Base-by-base conservation (phyloP, 2,329 filamentous ascomycete genomes). In the Botrytis paeoniae region DNA sequence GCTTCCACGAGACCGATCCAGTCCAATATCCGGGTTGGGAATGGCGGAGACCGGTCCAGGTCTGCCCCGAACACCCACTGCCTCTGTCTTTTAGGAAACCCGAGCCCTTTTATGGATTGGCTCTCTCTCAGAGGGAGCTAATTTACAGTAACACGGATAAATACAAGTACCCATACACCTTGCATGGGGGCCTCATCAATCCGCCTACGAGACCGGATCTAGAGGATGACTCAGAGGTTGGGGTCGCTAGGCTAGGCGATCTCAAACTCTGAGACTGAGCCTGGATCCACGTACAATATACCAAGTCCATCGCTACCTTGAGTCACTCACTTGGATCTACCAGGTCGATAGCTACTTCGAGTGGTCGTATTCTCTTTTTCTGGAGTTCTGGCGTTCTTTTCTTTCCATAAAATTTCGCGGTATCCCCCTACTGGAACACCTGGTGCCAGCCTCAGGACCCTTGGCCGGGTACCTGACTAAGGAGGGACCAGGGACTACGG, bases 381-480 rank as follows among this genome's bases (percentile, higher is more conserved):
- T 41, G 51, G 51, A 57, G n/a, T 57, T 57, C 12, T 62, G 20
- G 35, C 3, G 35, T 62, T n/a, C 22, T 61, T 37, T 39, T 3
- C 35, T 29, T 62, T 62, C 39, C 12, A 18, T 29, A 16, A 62
- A 39, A 41, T 29, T n/a, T n/a, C 60, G 35, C 60, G 60, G 60
- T 62, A 62, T 41, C 60, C 37, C 37, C 37, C 60, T 62, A 62
- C 25, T n/a, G 60, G 60, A 62, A n/a, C 35, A 25, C 37, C 35
- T 41, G 60, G 60, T 62, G 60, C 60, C 60, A 62, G 60, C 60
- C 60, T 62, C 60, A 62, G 60, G n/a, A 62, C 60, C 60, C 60
- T 62, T 62, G 60, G 60, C 60, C 60, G 60, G 60, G 60, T 62
- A 41, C 39, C 60, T 62, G 60, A 62, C 60, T 39, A n/a, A 62